Evolutionary conservation across 2,329 filamentous ascomycete genomes (phyloP), one percentile per base, ranked within the genome.

Genomic region (Hymenoscyphus salicellus): DNA sequence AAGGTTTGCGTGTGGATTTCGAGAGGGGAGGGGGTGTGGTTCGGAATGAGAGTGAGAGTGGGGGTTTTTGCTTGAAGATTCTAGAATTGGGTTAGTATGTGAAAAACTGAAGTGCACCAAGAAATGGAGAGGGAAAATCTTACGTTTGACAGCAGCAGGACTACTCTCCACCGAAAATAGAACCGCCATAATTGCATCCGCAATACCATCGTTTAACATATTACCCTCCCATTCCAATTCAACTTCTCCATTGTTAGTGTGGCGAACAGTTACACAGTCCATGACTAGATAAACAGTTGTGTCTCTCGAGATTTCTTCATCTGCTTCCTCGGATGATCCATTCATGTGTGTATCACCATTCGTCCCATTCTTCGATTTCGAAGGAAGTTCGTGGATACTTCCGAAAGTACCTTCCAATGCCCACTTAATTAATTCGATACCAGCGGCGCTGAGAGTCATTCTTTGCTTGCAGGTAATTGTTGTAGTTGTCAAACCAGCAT

Each of bases 151-250:
- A 14, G 95, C 94, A 16, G 95, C 95, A 5, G 94, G 95, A 62
- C 91, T 96, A 77, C 90, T 96, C 78, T 99, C 95, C 26, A 97
- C 91, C 0, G 91, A 93, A 71, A 97, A 87, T 11, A 99, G 83
- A 2, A 97, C 92, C 0, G 93, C 93, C 83, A 98, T 92, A 62
- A 98, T 90, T 17, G 95, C 93, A 78, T 99, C 95, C n/a, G 95
- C 95, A 73, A 99, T 96, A 66, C 93, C 92, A 74, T 99, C 95
- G 76, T 98, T 99, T 74, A 97, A 89, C 80, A 97, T 91, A 76
- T 98, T 99, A 64, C 93, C 95, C 76, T 98, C 94, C 95, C 95
- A 99, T 78, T 97, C 93, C 2, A 98, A 82, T 76, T 96, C 93
- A 5, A 97, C 86, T 74, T 95, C 89, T 63, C 93, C 91, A 70